A percentile compares a stretch with the other conserved stretches of the same genome.
phyloP scores from a whole-genome alignment of 2,329 filamentous ascomycete genomes.

The Aspergillus sp. region DNA sequence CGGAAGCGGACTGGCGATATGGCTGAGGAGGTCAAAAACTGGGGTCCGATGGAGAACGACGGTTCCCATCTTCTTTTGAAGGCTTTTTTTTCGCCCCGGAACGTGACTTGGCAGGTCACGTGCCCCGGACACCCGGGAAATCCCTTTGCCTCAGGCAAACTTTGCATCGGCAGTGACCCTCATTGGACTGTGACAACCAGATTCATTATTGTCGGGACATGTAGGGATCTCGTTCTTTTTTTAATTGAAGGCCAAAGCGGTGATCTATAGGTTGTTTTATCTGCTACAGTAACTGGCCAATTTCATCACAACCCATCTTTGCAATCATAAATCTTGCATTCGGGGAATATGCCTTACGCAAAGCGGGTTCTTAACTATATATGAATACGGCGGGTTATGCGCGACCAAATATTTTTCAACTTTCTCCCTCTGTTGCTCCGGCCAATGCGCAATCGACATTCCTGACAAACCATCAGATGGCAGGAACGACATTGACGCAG shows the following conservation, averaged over 20 bases:
- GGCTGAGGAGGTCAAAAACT: conserved; percentile 11
- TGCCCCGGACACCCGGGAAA: conserved; percentile 15
- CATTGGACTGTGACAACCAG: conserved; percentile 1
- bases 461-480: background rate
- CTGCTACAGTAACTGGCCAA: background rate
- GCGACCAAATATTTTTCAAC: background rate
- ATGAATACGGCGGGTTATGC: background rate
- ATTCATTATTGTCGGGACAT: conserved; percentile 1
- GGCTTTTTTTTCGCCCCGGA: conserved; percentile 23
- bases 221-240: conserved; percentile 6
- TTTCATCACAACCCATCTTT: background rate
- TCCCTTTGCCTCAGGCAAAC: conserved; percentile 17
- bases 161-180: background rate
- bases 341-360: no score
- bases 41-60: conserved; percentile 18
- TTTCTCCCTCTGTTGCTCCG: no score
- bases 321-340: background rate
- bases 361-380: background rate
- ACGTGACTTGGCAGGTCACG: conserved; percentile 23
- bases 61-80: conserved; percentile 19
- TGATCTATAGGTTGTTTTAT: background rate
- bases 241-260: background rate
- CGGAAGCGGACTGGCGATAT: conserved; percentile 1
- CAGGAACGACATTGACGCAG: background rate
- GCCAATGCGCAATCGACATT: background rate